A percentile compares a stretch with the other conserved stretches of the same genome.
phyloP scores from a whole-genome alignment of 768 basidiomycete genomes.

The Agaricus subrufescens region DNA sequence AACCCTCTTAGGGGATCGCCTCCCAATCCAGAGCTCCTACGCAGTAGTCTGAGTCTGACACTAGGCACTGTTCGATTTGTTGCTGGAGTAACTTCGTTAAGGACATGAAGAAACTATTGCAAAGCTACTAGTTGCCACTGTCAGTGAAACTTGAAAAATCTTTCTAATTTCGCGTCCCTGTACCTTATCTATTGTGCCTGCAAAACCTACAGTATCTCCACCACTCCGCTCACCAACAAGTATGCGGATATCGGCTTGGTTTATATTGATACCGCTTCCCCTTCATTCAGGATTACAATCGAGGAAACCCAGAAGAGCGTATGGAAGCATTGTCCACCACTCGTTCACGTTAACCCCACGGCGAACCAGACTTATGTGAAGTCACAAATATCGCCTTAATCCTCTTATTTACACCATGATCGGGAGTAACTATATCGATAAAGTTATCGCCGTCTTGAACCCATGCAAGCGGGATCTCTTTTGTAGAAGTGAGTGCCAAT shows the following conservation, averaged over 20 bases:
- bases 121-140: conserved; percentile 54
- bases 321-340: conserved; percentile 75
- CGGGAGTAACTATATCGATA: background rate
- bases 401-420: conserved; percentile 44
- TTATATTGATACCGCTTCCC: conserved; percentile 63
- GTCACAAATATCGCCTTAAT: conserved; percentile 75
- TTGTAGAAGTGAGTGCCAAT: too few species aligned
- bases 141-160: conserved; percentile 81
- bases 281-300: conserved; percentile 83
- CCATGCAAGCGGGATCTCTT: too few species aligned
- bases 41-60: conserved; percentile 57
- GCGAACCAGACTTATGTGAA: conserved; percentile 37
- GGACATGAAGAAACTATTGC: conserved; percentile 53
- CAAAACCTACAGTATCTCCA: conserved; percentile 34
- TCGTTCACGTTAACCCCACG: conserved; percentile 41
- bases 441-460: too few species aligned
- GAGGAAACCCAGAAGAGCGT: conserved; percentile 54
- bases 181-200: conserved; percentile 63
- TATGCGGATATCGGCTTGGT: conserved; percentile 54
- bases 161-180: conserved; percentile 54
- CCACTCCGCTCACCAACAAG: conserved; percentile 55
- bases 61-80: conserved; percentile 79
- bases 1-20: conserved; percentile 64
- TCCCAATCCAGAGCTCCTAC: conserved; percentile 61
- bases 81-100: conserved; percentile 56